These are phyloP conservation scores for Phytophthora kernoviae DNA, from an alignment of 352 stramenopile genomes.

Conservation along the genomic window DNA sequence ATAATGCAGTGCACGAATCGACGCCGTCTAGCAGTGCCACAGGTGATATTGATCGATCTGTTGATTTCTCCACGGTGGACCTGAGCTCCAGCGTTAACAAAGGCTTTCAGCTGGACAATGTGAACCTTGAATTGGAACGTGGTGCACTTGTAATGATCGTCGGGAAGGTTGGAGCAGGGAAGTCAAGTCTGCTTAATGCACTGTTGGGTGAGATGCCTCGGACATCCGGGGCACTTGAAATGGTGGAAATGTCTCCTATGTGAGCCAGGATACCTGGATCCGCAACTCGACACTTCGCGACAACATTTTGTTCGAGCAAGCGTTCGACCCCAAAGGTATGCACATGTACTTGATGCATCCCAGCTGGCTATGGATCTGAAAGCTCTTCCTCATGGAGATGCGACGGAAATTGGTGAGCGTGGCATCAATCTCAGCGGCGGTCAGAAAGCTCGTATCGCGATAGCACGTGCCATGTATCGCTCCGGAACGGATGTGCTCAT, in stretches of 20 bases:
- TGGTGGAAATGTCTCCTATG: conserved; percentile 68
- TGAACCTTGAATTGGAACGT: conserved; percentile 56
- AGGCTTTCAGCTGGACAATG: conserved; percentile 15
- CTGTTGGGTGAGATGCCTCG: conserved; percentile 53
- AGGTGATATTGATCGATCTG: background rate
- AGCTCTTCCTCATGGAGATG: conserved; percentile 47
- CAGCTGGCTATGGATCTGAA: conserved; percentile 44
- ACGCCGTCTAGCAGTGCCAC: background rate
- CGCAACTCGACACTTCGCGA: conserved; percentile 88
- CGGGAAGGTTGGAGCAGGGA: conserved; percentile 47
- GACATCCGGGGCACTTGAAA: conserved; percentile 15
- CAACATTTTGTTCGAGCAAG: conserved; percentile 88
- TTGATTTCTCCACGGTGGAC: background rate
- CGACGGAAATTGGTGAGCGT: conserved; percentile 59
- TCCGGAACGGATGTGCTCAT: conserved; percentile 88
- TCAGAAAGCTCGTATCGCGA: conserved; percentile 69
- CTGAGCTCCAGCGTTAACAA: background rate
- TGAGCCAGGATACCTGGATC: conserved; percentile 91
- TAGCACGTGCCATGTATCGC: conserved; percentile 92
- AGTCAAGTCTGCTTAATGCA: conserved; percentile 55
- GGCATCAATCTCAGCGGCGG: conserved; percentile 60
- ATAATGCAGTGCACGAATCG: background rate
- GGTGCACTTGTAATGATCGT: conserved; percentile 58
- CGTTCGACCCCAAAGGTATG: conserved; percentile 38
- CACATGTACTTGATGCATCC: conserved; percentile 31